Evolutionary conservation across 169 alveolate genomes (phyloP), one percentile per base, ranked within the genome.

Genomic region (Neospora caninum): DNA sequence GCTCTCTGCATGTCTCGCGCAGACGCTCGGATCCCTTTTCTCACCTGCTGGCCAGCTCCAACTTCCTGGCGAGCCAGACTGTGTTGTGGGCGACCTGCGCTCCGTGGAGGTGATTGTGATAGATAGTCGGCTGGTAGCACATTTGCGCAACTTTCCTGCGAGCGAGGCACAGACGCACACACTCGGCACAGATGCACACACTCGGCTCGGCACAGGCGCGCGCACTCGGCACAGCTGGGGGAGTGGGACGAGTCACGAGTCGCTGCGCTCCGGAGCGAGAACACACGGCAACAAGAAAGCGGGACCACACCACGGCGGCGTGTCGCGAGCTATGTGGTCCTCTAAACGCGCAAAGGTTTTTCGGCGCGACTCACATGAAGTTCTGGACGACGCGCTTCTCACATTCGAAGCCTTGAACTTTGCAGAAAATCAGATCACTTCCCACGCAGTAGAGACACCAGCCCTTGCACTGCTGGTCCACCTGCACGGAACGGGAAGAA

Each of bases 71-170:
- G 43, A 96, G 94, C 67, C 97, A 96, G 58, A 93, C 91, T 39
- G 97, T 58, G 67, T 86, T 92, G 91, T 96, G 97, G 34, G 96
- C 95, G 31, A 96, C 97, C 70, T 95, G 87, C 49, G 97, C 94
- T 2, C 94, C 95, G 70, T 94, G 95, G 34, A 39, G 38, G 16
- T 88, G 64, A 70, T 94, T 94, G 92, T 94, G 95, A 45, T 94
- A 94, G 58, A 93, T 43, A 0, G 92, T 88, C 18, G 70, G 82
- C 34, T 67, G 49, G 49, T 94, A 94, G 89, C 89, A 82, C 89
- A 82, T 41, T 49, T 82, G 89, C 34, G 67, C 89, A 27, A 82
- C 89, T 27, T 38, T 20, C 89, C 89, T 82, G 67, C 31, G 36
- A 41, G 9, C 67, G 6, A 31, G 6, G 41, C 25, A 38, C 42